Evolutionary conservation across 75 land plant species (phyloP), one percentile per base, ranked within the genome.

Genomic region (Pseudotsuga menziesii): DNA sequence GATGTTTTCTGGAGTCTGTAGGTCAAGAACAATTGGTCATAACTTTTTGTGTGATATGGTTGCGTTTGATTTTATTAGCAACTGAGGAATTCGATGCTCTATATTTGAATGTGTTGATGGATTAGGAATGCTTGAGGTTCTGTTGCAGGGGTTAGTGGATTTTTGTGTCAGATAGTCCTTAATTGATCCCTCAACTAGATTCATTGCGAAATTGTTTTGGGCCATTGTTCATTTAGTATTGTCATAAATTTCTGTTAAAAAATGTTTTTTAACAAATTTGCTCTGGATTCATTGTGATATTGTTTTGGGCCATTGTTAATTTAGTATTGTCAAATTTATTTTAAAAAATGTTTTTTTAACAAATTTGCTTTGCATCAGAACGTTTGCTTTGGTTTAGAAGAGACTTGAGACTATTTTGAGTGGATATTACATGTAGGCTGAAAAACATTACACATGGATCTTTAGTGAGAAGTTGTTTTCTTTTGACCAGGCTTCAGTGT

Each of bases 401-500:
- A 63, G 27, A 63, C 67, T 27, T 29, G 32, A 14, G 26, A 63
- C 39, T 16, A n/a, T 12, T 14, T 32, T 32, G 48, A 29, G 6
- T 74, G 39, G 44, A 35, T 25, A 5, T 79, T 5, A 16, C 29
- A 3, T 32, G 3, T 63, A 16, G 11, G 11, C 14, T 2, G 12
- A 15, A 35, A 29, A 20, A 16, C 36, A 14, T 22, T 48, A 81
- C 17, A 39, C 41, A 66, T 22, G 20, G 29, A 48, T 2, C 22
- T 57, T 44, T 57, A 27, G 56, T 76, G 15, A 22, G 20, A 57
- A 26, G 5, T 16, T 78, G 58, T 60, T 76, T 69, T 66, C 52
- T 41, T 63, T 73, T 67, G 11, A 17, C 15, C 84, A 95, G 98
- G 90, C 94, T 36, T 93, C 96, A 2, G 61, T 71, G 23, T 93